Evolutionary conservation across 495 filamentous ascomycete species (phyloP).

Genomic region (Margaritispora aquatica): DNA sequence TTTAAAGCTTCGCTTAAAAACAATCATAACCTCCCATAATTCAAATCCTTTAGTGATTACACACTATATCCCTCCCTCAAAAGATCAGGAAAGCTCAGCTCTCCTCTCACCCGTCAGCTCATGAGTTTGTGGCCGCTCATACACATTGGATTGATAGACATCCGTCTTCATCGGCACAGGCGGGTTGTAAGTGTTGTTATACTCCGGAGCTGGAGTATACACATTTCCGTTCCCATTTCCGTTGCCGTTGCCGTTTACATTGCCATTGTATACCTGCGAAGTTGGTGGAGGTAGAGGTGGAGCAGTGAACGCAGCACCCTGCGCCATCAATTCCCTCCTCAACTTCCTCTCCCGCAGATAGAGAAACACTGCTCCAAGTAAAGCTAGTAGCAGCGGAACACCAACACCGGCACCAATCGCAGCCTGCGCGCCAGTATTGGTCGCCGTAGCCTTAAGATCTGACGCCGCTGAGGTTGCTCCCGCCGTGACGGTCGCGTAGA

Average conservation of each 20-base stretch:
- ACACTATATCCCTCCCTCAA: not conserved
- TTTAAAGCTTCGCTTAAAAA: too few relatives aligned
- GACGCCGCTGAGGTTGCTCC: not conserved
- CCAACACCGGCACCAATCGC: not conserved
- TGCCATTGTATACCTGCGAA: too few relatives aligned
- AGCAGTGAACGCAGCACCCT: too few relatives aligned
- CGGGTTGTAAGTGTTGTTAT: not conserved
- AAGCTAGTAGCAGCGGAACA: not conserved
- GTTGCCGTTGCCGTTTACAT: too few relatives aligned
- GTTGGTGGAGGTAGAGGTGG: too few relatives aligned
- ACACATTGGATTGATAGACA: not conserved
- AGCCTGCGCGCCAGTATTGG: not conserved
- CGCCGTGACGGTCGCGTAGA: not conserved
- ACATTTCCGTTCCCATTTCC: too few relatives aligned
- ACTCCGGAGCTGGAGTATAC: not conserved
- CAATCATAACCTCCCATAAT: too few relatives aligned
- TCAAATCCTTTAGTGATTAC: not conserved
- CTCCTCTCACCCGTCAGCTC: not conserved
- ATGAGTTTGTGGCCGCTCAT: not conserved
- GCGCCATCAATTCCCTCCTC: not conserved
- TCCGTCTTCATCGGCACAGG: not conserved
- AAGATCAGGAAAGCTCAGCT: not conserved
- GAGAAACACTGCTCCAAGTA: not conserved
- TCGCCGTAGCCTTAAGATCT: not conserved
- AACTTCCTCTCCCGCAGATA: not conserved